Evolutionary conservation across 176 grass and related monocot species (phyloP).

Genomic region (Juncus inflexus): DNA sequence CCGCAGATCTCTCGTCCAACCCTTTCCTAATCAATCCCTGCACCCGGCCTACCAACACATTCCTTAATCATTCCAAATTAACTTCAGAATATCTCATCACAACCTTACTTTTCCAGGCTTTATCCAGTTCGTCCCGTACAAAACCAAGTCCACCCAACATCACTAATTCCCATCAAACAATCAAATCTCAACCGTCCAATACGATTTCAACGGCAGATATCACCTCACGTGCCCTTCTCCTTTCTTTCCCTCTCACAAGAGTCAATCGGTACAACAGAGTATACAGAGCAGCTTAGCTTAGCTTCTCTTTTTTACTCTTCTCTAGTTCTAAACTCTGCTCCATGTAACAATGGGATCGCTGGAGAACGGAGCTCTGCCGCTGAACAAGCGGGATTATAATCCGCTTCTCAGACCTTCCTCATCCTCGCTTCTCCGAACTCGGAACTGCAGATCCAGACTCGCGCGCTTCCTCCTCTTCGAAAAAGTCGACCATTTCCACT

Average conservation of each 20-base stretch:
- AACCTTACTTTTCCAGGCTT: no score
- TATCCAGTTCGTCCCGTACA: no score
- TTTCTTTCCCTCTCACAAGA: slow-evolving; percentile 12
- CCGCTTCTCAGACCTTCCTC: slow-evolving; percentile 17
- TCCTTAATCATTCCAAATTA: no score
- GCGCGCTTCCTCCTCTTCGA: slow-evolving; percentile 69
- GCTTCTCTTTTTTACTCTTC: slow-evolving; percentile 27
- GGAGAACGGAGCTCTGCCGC: slow-evolving; percentile 30
- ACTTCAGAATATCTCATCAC: no score
- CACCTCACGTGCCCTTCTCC: not conserved
- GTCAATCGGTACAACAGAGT: no score
- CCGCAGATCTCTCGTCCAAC: no score
- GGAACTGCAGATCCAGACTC: slow-evolving; percentile 62
- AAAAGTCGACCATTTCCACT: slow-evolving; percentile 73
- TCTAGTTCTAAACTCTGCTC: slow-evolving; percentile 26
- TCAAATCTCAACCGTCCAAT: slow-evolving; percentile 3
- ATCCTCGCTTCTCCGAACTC: not conserved
- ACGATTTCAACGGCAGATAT: slow-evolving; percentile 16
- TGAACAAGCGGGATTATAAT: slow-evolving; percentile 34
- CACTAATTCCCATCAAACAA: not conserved
- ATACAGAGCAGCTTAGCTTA: slow-evolving; percentile 5
- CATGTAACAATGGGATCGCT: slow-evolving; percentile 61
- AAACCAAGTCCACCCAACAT: not conserved
- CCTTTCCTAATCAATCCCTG: no score
- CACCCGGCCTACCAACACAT: no score